Base-by-base conservation (phyloP, 2,329 filamentous ascomycete genomes). In the Phialophora tarda region DNA sequence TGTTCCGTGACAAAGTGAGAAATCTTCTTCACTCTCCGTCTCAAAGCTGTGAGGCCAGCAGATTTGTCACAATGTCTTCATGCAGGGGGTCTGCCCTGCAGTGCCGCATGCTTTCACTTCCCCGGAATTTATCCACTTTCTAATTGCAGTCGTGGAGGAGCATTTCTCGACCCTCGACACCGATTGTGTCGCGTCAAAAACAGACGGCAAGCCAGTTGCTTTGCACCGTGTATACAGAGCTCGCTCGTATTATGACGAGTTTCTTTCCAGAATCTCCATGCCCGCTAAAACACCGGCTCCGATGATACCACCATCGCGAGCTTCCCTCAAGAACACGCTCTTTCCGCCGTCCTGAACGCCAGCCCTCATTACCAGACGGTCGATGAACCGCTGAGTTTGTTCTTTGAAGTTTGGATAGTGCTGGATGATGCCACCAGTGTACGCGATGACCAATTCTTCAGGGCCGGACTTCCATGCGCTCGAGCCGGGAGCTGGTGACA, bases 361-460 rank as follows among this genome's bases (percentile, higher is more conserved):
- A 23, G 78, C 80, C 38, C 78, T 74, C 78, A 81, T 80, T 23
- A 85, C 80, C 14, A 85, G 75, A 4, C 79, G 77, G 67, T 92
- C 87, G 58, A 93, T 82, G 74, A 90, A 90, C 14, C 78, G 73
- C 76, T 93, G 90, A 70, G 89, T 92, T 72, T 90, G 89, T 53
- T 81, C 78, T 50, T 91, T 81, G 77, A 91, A 93, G 71, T 90
- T 85, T 56, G 91, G 90, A 73, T 92, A 92, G 73, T 91, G 87
- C n/a, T 88, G 86, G 66, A 93, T 93, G 73, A 91, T 92, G 6
- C 90, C 89, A 34, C 91, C 91, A 0, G 91, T 92, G 74, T 92
- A 93, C 0, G 91, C 91, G 24, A 93, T 89, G 1, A 91, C 88
- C 32, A 94, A 77, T 71, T 91, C 88, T 67, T 87, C 83, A 0